Evolutionary conservation across 2,329 filamentous ascomycete species (phyloP).

Genomic region (Hortaea werneckii): DNA sequence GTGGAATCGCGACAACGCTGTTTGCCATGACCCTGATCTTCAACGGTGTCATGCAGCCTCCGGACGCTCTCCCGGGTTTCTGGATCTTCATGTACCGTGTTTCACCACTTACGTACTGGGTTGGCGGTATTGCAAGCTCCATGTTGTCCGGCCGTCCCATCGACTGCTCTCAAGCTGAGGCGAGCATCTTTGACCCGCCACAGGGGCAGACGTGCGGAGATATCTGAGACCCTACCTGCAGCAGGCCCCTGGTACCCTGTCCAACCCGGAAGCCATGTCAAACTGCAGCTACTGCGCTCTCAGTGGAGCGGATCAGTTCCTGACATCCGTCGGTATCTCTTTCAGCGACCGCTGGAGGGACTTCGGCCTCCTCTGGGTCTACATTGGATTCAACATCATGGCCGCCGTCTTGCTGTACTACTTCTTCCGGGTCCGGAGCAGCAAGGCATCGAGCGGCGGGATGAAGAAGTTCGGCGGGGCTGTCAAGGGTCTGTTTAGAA

Average conservation of each 20-base stretch:
- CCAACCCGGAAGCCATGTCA: conserved; percentile 34
- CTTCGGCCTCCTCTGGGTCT: conserved; percentile 60
- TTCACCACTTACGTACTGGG: conserved; percentile 57
- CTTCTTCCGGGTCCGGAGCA: conserved; percentile 43
- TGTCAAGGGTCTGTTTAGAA: not conserved
- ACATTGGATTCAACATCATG: conserved; percentile 52
- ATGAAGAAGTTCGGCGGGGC: not conserved
- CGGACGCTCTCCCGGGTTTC: conserved; percentile 52
- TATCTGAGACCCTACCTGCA: conserved; percentile 37
- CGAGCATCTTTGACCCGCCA: conserved; percentile 31
- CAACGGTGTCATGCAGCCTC: conserved; percentile 51
- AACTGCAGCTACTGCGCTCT: conserved; percentile 43
- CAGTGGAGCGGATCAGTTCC: conserved; percentile 37
- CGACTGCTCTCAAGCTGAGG: conserved; percentile 36
- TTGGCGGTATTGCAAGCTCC: conserved; percentile 30
- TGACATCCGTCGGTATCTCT: conserved; percentile 31
- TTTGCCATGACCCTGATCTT: conserved; percentile 40
- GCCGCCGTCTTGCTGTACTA: conserved; percentile 54
- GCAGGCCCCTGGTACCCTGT: conserved; percentile 31
- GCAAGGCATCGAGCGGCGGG: not conserved
- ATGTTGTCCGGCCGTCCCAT: conserved; percentile 38
- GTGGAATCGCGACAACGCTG: conserved; percentile 42
- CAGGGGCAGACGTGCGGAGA: conserved; percentile 30
- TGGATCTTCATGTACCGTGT: conserved; percentile 71
- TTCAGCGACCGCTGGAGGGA: conserved; percentile 54